Percentiles rank a stretch among this genome's conserved stretches.
phyloP scores from a whole-genome alignment of 2,329 filamentous ascomycete species.

The Ophiostoma sp. region DNA sequence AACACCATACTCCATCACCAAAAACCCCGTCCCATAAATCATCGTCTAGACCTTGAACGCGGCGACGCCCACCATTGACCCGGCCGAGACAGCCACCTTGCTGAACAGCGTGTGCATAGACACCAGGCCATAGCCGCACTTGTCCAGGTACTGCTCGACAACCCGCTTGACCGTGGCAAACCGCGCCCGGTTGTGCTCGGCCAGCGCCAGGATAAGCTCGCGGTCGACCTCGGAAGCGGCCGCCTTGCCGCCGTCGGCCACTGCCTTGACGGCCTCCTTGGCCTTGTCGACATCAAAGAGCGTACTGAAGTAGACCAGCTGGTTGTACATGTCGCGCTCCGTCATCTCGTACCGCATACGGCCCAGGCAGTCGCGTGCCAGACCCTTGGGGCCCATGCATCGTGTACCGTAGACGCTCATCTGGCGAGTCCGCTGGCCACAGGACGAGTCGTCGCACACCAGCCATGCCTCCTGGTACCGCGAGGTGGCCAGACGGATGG shows the following conservation, averaged over 20 bases:
- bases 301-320: conserved; percentile 78
- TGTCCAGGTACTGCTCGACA: conserved; percentile 78
- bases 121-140: conserved; percentile 88
- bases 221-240: conserved; percentile 38
- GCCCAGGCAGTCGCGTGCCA: conserved; percentile 77
- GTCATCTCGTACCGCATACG: conserved; percentile 82
- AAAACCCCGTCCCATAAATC: neutral
- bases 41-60: neutral
- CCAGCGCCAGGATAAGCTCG: conserved; percentile 64
- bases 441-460: conserved; percentile 81
- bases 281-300: conserved; percentile 88
- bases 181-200: conserved; percentile 72
- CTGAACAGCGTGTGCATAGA: conserved; percentile 86
- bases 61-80: neutral
- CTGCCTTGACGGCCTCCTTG: conserved; percentile 37
- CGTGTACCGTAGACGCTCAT: conserved; percentile 89
- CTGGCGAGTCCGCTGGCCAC: conserved; percentile 79
- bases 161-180: conserved; percentile 72
- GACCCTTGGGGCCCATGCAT: conserved; percentile 80
- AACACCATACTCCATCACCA: neutral
- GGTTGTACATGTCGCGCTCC: conserved; percentile 91
- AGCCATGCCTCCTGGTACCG: conserved; percentile 92
- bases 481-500: conserved; percentile 70
- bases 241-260: conserved; percentile 25
- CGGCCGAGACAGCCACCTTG: conserved; percentile 46